Evolutionary conservation across 106 monocot species (phyloP).

Genomic region (Dendrobium huoshanense): DNA sequence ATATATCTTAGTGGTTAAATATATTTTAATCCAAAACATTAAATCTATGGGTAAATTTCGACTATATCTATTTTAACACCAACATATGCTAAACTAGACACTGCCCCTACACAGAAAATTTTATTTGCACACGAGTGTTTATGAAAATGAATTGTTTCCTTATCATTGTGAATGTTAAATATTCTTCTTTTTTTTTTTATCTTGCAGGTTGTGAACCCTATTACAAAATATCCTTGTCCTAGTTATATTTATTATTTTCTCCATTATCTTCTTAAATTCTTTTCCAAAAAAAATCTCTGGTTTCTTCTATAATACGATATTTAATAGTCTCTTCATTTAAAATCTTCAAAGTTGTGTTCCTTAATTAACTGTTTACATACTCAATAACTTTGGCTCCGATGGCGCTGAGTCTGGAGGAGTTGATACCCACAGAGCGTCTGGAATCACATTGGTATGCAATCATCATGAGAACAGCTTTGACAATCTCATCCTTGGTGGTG

Average conservation of each 20-base stretch:
- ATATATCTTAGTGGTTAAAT: too few species aligned
- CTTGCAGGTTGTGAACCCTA: constrained; percentile 95
- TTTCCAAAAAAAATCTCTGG: neutral
- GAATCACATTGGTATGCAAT: constrained; percentile 61
- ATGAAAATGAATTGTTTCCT: neutral
- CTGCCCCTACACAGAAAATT: neutral
- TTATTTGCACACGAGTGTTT: neutral
- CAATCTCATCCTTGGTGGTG: constrained; percentile 58
- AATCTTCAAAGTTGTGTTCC: constrained; percentile 12
- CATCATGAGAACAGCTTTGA: constrained; percentile 55
- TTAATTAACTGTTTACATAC: constrained; percentile 59
- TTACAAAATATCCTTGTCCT: constrained; percentile 94
- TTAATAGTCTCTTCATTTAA: neutral
- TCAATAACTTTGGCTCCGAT: constrained; percentile 80
- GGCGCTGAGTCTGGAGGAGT: constrained; percentile 93
- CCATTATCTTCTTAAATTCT: neutral
- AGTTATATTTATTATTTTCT: neutral
- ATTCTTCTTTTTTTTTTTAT: neutral
- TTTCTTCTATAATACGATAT: neutral
- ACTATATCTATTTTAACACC: neutral
- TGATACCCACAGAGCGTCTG: constrained; percentile 52
- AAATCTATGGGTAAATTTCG: neutral
- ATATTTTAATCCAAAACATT: too few species aligned
- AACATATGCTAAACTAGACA: neutral
- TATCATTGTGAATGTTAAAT: neutral